Evolutionary conservation across 2,329 filamentous ascomycete genomes (phyloP).

Genomic region (Aspergillus niger): DNA sequence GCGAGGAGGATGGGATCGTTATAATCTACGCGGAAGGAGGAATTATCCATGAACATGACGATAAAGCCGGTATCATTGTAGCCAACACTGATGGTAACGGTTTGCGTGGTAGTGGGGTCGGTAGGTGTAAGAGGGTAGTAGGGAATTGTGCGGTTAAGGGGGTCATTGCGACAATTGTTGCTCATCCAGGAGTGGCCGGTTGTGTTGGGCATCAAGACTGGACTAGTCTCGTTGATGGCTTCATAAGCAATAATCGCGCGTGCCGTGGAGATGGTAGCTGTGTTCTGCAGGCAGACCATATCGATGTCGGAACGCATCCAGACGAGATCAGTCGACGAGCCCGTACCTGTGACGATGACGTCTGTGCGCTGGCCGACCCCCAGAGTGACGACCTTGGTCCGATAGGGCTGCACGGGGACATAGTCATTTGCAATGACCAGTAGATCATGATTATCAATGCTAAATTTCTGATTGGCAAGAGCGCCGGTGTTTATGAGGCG

Average conservation of each 20-base stretch:
- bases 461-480: constrained; percentile 32
- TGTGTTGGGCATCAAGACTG: not conserved
- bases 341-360: not conserved
- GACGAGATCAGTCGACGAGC: not conserved
- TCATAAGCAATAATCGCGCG: constrained; percentile 1
- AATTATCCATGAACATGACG: constrained; percentile 31
- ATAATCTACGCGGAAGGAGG: constrained; percentile 39
- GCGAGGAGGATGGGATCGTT: constrained; percentile 42
- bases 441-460: constrained; percentile 62
- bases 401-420: constrained; percentile 63
- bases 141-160: constrained; percentile 25
- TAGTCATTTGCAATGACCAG: constrained; percentile 68
- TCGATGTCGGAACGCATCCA: constrained; percentile 6
- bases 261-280: not conserved
- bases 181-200: not conserved
- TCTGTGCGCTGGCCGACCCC: constrained; percentile 56
- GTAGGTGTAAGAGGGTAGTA: constrained; percentile 21
- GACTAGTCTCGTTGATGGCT: not conserved
- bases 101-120: constrained; percentile 22
- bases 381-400: constrained; percentile 61
- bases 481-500: constrained; percentile 48
- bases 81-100: constrained; percentile 25
- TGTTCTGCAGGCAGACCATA: constrained; percentile 7
- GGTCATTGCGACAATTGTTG: constrained; percentile 12
- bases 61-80: constrained; percentile 25